Conservation (phyloP, 768 basidiomycete genomes). For the Kwoniella sp. region DNA sequence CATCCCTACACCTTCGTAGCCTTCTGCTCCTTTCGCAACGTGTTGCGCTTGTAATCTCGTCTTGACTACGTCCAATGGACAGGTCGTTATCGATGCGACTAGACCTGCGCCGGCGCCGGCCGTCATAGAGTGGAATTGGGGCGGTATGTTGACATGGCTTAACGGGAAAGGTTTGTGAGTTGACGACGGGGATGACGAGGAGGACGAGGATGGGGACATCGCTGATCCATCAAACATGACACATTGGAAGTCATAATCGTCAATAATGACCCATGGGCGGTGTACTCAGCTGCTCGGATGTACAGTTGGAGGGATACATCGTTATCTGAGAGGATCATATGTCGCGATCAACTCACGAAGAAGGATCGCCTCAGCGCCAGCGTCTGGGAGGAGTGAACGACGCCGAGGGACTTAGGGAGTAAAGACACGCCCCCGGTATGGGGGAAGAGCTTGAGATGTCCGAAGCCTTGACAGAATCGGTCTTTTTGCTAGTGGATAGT, state of each 20-base stretch:
- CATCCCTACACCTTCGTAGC: constrained; percentile 73
- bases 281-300: neutral
- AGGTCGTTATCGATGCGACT: constrained; percentile 88
- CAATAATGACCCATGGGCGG: too few relatives aligned
- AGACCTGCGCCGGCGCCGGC: constrained; percentile 96
- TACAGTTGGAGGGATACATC: too few relatives aligned
- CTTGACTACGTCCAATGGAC: constrained; percentile 96
- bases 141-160: constrained; percentile 34
- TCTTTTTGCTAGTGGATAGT: too few relatives aligned
- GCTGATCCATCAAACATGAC: constrained; percentile 1
- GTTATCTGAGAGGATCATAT: too few relatives aligned
- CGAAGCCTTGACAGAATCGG: too few relatives aligned
- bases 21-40: constrained; percentile 66
- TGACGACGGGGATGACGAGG: constrained; percentile 7
- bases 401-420: neutral
- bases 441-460: neutral
- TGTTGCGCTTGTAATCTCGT: constrained; percentile 96
- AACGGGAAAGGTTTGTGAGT: constrained; percentile 13
- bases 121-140: constrained; percentile 56
- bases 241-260: too few relatives aligned
- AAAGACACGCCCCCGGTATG: neutral
- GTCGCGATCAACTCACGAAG: constrained; percentile 12
- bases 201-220: constrained; percentile 19
- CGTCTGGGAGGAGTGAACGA: neutral
- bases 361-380: constrained; percentile 16